Percentiles rank a stretch among this genome's conserved stretches.
Evolutionary conservation across 768 basidiomycete genomes (phyloP).

Genomic region (Amanita muscaria): DNA sequence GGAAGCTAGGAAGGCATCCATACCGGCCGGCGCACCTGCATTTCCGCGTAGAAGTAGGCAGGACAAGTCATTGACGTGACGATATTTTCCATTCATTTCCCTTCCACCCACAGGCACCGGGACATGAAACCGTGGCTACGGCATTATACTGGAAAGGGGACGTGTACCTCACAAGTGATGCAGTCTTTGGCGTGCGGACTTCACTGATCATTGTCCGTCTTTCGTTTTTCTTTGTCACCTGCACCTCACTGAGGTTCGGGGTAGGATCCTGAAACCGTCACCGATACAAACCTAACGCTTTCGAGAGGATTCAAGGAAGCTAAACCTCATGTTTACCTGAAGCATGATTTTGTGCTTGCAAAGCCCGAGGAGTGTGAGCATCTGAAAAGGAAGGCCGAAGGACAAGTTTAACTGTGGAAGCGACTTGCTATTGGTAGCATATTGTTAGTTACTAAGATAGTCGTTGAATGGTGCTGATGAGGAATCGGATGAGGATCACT

Average conservation of each 20-base stretch:
- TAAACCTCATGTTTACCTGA: conserved; percentile 30
- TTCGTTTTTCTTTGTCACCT: background rate
- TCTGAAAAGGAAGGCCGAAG: no score
- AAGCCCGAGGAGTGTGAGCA: conserved; percentile 32
- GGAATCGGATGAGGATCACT: no score
- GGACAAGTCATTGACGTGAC: background rate
- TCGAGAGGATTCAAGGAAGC: conserved; percentile 42
- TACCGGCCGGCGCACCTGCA: conserved; percentile 79
- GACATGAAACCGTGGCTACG: conserved; percentile 65
- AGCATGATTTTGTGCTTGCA: conserved; percentile 34
- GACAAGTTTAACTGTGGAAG: no score
- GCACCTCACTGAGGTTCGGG: background rate
- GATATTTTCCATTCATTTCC: background rate
- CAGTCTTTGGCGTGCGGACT: conserved; percentile 76
- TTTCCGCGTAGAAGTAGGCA: conserved; percentile 49
- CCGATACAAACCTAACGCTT: conserved; percentile 44
- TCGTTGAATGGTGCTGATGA: no score
- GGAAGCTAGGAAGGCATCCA: conserved; percentile 53
- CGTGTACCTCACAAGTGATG: conserved; percentile 56
- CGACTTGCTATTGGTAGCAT: no score
- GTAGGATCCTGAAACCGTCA: conserved; percentile 45
- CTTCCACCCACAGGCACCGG: conserved; percentile 43
- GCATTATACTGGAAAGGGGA: conserved; percentile 71
- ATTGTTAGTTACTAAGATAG: no score
- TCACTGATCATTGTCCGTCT: conserved; percentile 64